These are phyloP conservation scores for Suillus occidentalis DNA, from an alignment of 768 basidiomycete genomes.

Conservation along the genomic window DNA sequence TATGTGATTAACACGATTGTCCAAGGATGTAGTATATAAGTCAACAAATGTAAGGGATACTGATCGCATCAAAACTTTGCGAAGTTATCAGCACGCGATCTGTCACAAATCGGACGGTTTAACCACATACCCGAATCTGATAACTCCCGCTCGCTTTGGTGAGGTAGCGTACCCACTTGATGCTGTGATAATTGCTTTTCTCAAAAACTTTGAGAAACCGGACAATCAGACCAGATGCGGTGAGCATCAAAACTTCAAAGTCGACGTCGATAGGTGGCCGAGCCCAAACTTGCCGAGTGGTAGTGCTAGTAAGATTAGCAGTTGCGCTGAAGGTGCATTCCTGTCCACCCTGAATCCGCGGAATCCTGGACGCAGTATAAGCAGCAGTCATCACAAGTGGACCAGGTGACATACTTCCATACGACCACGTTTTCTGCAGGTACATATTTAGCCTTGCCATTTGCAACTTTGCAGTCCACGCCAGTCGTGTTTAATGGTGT, in stretches of 20 bases:
- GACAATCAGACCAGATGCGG: slow-evolving; percentile 92
- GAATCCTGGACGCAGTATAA: slow-evolving; percentile 59
- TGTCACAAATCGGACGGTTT: not conserved
- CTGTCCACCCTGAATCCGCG: slow-evolving; percentile 88
- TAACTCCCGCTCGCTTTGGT: slow-evolving; percentile 93
- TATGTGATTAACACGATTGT: slow-evolving; percentile 23
- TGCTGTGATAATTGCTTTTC: slow-evolving; percentile 89
- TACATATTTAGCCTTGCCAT: slow-evolving; percentile 96
- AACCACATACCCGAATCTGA: slow-evolving; percentile 80
- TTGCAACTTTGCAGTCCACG: slow-evolving; percentile 88
- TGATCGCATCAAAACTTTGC: slow-evolving; percentile 28
- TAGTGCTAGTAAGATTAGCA: slow-evolving; percentile 84
- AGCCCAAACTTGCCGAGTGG: slow-evolving; percentile 94
- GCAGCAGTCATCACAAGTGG: slow-evolving; percentile 2
- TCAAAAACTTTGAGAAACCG: slow-evolving; percentile 98
- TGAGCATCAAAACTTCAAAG: slow-evolving; percentile 99
- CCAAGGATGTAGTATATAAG: slow-evolving; percentile 9
- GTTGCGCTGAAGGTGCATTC: slow-evolving; percentile 85
- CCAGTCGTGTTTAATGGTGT: slow-evolving; percentile 93
- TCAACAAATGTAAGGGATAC: slow-evolving; percentile 22
- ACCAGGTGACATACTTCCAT: slow-evolving; percentile 80
- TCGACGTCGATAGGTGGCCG: slow-evolving; percentile 97
- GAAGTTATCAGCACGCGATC: not conserved
- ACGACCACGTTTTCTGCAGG: slow-evolving; percentile 95
- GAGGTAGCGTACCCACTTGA: slow-evolving; percentile 95